Base-by-base conservation (phyloP, 1,284 basidiomycete species). In the Irpex lacteus region DNA sequence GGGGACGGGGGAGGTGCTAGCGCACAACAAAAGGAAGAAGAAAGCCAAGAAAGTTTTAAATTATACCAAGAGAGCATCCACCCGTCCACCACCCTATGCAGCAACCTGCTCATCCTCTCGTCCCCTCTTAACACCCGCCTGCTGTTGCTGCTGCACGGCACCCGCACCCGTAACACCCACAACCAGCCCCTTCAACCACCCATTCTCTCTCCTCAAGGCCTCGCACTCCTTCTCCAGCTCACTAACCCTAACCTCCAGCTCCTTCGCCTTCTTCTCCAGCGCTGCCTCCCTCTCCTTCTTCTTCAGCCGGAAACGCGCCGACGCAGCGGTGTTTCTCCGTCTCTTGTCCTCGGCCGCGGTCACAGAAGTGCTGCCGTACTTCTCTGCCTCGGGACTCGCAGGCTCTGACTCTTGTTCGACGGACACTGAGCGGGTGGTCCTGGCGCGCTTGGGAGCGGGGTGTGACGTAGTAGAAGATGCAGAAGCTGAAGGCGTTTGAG, bases 211-310 rank as follows among this genome's bases (percentile, higher is more conserved):
- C 65, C 95, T 83, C 59, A 98, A 82, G 0, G 88, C 90, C 73
- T 95, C 94, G 77, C 96, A 97, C 77, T 98, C 95, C 70, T 92
- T 86, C 77, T 96, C 92, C 6, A 98, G 83, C 71, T 93, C 90
- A 55, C 81, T 82, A 7, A 98, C 92, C 63, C 92, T 88, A 1
- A 81, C 80, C 75, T 96, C 91, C n/a, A 98, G 84, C 73, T 98
- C 95, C 78, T 96, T 96, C 18, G 94, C 90, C 71, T 90, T 90
- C 59, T 84, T 84, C 78, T 99, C 97, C 15, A 99, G 81, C 8
- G 95, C 95, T 13, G 91, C 92, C 80, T 99, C 97, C 19, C 98
- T 85, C 78, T 98, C 95, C 84, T 99, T 99, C 85, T 99, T 99
- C 87, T 99, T 99, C 72, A 96, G 80, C 65, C 97, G 85, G 86